These are phyloP conservation scores for Boletellus ananas DNA, from an alignment of 768 basidiomycete species.

Conservation along the genomic window DNA sequence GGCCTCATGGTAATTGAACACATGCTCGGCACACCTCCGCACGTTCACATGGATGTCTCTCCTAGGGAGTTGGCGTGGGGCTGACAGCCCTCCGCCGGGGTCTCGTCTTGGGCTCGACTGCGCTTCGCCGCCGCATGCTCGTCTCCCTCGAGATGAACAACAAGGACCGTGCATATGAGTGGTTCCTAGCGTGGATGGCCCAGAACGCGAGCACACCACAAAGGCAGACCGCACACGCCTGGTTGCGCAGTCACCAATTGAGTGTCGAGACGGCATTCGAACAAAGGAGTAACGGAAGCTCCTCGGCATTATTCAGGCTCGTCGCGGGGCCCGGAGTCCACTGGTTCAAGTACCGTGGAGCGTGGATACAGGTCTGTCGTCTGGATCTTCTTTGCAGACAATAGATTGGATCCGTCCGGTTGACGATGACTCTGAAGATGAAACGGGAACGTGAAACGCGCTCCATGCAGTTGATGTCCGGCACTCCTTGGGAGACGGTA, in stretches of 20 bases:
- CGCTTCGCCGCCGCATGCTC: constrained; percentile 84
- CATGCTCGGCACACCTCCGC: not conserved
- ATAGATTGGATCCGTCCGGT: not conserved
- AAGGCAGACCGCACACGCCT: constrained; percentile 29
- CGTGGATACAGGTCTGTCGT: constrained; percentile 87
- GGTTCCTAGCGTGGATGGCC: constrained; percentile 98
- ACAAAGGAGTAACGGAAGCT: constrained; percentile 86
- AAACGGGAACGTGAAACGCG: constrained; percentile 93
- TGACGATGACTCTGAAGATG: constrained; percentile 48
- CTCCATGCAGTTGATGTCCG: constrained; percentile 86
- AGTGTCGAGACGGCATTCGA: constrained; percentile 92
- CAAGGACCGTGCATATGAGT: constrained; percentile 91
- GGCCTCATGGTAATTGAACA: constrained; percentile 77
- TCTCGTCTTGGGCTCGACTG: constrained; percentile 60
- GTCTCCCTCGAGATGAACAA: constrained; percentile 96
- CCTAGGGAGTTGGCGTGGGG: constrained; percentile 86
- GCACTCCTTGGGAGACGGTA: constrained; percentile 96
- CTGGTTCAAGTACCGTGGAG: constrained; percentile 83
- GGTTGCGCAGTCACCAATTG: constrained; percentile 83
- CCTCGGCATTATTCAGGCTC: constrained; percentile 85
- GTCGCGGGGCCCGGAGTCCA: constrained; percentile 95
- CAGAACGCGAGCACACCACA: constrained; percentile 46
- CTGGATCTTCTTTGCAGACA: not conserved
- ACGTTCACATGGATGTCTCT: constrained; percentile 1
- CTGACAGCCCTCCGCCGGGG: constrained; percentile 72